Conservation (phyloP, 2,329 filamentous ascomycete species). For the Sporothrix globosa region DNA sequence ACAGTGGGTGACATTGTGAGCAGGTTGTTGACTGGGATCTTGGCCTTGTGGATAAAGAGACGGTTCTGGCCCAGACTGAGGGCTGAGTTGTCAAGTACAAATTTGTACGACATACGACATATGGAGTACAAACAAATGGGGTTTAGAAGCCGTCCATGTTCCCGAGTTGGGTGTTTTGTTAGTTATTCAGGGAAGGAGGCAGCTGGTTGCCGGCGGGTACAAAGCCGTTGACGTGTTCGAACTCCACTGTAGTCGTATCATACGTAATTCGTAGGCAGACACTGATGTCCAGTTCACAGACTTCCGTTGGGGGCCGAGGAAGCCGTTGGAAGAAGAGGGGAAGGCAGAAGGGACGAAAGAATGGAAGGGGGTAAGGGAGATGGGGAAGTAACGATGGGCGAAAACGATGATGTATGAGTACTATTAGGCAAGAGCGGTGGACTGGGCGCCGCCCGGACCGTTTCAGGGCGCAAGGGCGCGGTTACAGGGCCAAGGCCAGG, state of each 20-base stretch:
- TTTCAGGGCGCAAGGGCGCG: constrained; percentile 12
- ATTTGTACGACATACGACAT: neutral
- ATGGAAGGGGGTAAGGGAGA: neutral
- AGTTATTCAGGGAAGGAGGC: neutral
- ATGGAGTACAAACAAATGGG: too few species aligned
- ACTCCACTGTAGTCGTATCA: neutral
- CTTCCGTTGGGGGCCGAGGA: constrained; percentile 17
- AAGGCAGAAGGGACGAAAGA: neutral
- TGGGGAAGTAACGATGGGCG: neutral
- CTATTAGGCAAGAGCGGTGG: constrained; percentile 7
- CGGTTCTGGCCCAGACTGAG: constrained; percentile 11
- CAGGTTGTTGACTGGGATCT: neutral
- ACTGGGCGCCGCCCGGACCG: neutral
- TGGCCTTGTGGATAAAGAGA: constrained; percentile 6
- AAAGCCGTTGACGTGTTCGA: constrained; percentile 8
- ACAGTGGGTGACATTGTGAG: neutral
- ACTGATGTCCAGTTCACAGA: neutral
- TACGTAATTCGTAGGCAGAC: neutral
- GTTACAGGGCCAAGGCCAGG: neutral
- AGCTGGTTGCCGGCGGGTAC: neutral
- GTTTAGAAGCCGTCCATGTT: neutral
- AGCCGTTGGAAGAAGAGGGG: neutral
- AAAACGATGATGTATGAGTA: constrained; percentile 4
- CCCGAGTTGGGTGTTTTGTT: constrained; percentile 9
- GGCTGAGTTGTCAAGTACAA: neutral